Percentiles rank a stretch among this genome's conserved stretches.
Conservation (phyloP, 352 stramenopile genomes). For the Ochromonadaceae sp. region DNA sequence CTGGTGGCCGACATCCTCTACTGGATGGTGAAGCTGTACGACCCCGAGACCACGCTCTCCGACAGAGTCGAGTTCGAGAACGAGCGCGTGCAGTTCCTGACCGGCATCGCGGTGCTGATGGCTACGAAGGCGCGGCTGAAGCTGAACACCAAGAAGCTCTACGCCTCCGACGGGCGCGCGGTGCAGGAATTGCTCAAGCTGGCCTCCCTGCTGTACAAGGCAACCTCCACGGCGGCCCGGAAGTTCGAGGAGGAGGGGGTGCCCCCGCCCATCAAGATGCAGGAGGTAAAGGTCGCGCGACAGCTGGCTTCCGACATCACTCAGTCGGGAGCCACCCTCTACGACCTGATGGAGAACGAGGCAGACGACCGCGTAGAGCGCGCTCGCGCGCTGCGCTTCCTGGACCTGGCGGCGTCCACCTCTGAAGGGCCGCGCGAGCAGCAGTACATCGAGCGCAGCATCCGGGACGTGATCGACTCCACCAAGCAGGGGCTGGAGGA, state of each 20-base stretch:
- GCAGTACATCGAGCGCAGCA: slow-evolving; percentile 51
- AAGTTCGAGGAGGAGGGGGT: slow-evolving; percentile 48
- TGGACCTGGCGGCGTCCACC: neutral
- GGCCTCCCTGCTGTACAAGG: slow-evolving; percentile 69
- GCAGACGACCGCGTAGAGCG: slow-evolving; percentile 53
- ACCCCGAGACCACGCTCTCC: slow-evolving; percentile 51
- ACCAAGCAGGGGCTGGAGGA: slow-evolving; percentile 33
- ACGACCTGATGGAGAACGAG: slow-evolving; percentile 73
- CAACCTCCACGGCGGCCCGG: slow-evolving; percentile 31
- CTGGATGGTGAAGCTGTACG: slow-evolving; percentile 81
- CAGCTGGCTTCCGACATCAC: slow-evolving; percentile 79
- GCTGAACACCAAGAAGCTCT: slow-evolving; percentile 85
- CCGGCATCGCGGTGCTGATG: slow-evolving; percentile 42
- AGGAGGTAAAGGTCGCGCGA: slow-evolving; percentile 65
- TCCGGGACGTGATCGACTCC: slow-evolving; percentile 27
- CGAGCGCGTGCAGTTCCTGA: slow-evolving; percentile 81
- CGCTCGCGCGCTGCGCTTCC: slow-evolving; percentile 47
- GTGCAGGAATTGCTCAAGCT: slow-evolving; percentile 76
- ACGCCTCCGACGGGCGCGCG: slow-evolving; percentile 75
- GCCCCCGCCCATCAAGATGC: slow-evolving; percentile 24
- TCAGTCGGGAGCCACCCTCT: slow-evolving; percentile 68
- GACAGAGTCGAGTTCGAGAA: slow-evolving; percentile 86
- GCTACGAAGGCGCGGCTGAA: slow-evolving; percentile 70
- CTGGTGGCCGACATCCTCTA: slow-evolving; percentile 84
- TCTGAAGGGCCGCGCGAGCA: slow-evolving; percentile 56